Evolutionary conservation across 2,329 filamentous ascomycete species (phyloP), one percentile per base, ranked within the genome.

Genomic region (Colletotrichum zoysiae): DNA sequence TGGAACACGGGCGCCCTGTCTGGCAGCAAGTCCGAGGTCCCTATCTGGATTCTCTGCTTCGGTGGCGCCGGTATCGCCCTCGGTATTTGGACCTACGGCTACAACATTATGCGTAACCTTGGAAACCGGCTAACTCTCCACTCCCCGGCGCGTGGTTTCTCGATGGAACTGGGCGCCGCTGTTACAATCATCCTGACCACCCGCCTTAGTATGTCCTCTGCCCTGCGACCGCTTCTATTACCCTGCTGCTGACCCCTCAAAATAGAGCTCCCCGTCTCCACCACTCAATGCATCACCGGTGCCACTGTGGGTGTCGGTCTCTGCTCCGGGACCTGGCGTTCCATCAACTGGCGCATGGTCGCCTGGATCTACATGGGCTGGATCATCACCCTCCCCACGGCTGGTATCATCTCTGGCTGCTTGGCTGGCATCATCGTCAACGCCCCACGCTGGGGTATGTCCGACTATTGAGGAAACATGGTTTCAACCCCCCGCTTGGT

Each of bases 141-240:
- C 80, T 88, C 86, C 5, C 88, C 88, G 0, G 83, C 84, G 0
- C 83, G 87, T 73, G 88, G 88, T 35, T 87, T 84, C 78, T 84
- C 83, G 44, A 87, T 87, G 64, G 73, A 74, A 42, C 53, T 74
- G 57, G 89, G 88, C 46, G 86, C 87, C 35, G 88, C 89, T 44
- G 85, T 89, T 74, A 91, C 90, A 26, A 85, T 92, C 74, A 86
- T 92, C 65, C 78, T 92, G 75, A 90, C 90, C 62, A 91, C 90
- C 1, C 88, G 88, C 68, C 85, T 91, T 40, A 82, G 82, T 84
- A 62, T 55, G 70, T 62, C 9, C 1, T n/a, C 12, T 2, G 14
- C 26, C 20, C 14, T 11, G 8, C 18, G 12, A 3, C 7, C 20
- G 7, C 18, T 2, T 5, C 18, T 5, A 2, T 16, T 5, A 23